Conservation (phyloP, 495 filamentous ascomycete genomes). For the Aspergillus sclerotiicarbonarius region DNA sequence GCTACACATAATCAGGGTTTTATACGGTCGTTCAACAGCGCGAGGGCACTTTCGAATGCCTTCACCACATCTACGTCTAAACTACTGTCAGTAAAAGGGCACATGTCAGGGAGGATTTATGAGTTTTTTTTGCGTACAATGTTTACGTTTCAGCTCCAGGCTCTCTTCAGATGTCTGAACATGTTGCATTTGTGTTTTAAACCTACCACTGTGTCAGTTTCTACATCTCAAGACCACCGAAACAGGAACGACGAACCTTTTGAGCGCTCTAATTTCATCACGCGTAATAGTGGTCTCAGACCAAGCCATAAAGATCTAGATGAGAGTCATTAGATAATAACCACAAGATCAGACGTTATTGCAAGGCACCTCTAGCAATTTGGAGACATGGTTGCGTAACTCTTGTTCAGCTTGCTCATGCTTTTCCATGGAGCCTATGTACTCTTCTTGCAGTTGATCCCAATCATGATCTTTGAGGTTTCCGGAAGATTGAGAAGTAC, state of each 20-base stretch:
- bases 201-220: constrained; percentile 36
- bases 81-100: constrained; percentile 5
- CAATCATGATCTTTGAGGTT: constrained; percentile 55
- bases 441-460: constrained; percentile 65
- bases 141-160: constrained; percentile 68
- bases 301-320: constrained; percentile 70
- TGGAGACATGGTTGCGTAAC: constrained; percentile 61
- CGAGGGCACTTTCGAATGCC: constrained; percentile 76
- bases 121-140: constrained; percentile 54
- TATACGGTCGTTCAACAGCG: constrained; percentile 53
- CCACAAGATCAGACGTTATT: not conserved
- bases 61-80: constrained; percentile 72
- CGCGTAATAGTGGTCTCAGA: constrained; percentile 60
- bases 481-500: constrained; percentile 7
- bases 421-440: constrained; percentile 57
- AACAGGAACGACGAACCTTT: constrained; percentile 47
- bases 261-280: constrained; percentile 68
- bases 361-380: constrained; percentile 55
- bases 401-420: constrained; percentile 58
- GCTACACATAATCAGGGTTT: constrained; percentile 12
- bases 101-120: not conserved
- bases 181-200: constrained; percentile 73
- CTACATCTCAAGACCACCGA: not conserved
- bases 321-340: constrained; percentile 7
- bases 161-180: constrained; percentile 67